Evolutionary conservation across 129 eudicot species (phyloP), one percentile per base, ranked within the genome.

Genomic region (Glebionis coronaria): DNA sequence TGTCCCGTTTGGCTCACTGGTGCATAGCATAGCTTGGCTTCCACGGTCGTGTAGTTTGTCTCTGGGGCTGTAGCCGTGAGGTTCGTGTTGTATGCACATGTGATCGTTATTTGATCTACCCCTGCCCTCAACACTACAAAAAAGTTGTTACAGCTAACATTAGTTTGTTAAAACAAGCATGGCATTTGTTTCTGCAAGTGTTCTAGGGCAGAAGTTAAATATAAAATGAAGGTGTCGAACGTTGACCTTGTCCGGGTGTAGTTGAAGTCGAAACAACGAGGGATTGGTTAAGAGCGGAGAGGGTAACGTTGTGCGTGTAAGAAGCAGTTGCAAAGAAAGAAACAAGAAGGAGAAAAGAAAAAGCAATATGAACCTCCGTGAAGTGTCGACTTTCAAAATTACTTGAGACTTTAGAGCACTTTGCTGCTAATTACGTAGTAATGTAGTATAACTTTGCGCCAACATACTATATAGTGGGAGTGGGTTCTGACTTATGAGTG

Each of bases 211-310:
- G 19, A 14, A 67, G 58, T 12, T 35, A 3, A 5, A 2, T 12
- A 45, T 16, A 42, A 27, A 14, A 59, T 18, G n/a, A 15, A 8
- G 58, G 9, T 61, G 40, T 16, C 29, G 14, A 40, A n/a, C n/a
- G n/a, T n/a, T n/a, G n/a, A 73, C 77, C 77, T 74, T 60, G 55
- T 69, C 53, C 28, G 51, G 76, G 12, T 51, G 71, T 55, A 3
- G 84, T 18, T 44, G 89, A 77, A 20, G 80, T 44, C n/a, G n/a
- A n/a, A n/a, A n/a, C n/a, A n/a, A n/a, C n/a, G n/a, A n/a, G n/a
- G n/a, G n/a, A n/a, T n/a, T 56, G 68, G 61, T 70, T 66, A 28
- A 86, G 89, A 53, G 84, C 56, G 42, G 86, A 75, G 80, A 83
- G 78, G 71, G 51, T 60, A 12, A 64, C 83, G 67, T 75, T 75